Percentiles rank a stretch among this genome's conserved stretches.
phyloP scores from a whole-genome alignment of 768 basidiomycete genomes.

The Zangia roseola region DNA sequence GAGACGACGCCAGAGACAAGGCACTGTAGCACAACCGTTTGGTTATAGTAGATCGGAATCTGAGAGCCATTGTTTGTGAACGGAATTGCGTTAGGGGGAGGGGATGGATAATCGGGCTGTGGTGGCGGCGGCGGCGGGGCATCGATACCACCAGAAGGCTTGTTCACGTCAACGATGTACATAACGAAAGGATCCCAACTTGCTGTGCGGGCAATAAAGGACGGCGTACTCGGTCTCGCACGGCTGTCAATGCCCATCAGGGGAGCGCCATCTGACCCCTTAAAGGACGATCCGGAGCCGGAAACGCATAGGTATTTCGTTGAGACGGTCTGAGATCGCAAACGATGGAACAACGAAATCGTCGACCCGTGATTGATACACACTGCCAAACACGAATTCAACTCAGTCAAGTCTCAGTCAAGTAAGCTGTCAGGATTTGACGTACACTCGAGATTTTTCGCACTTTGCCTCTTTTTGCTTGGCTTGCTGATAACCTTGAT shows the following conservation, averaged over 20 bases:
- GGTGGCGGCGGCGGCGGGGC: conserved; percentile 78
- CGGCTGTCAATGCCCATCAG: conserved; percentile 79
- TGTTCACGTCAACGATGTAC: conserved; percentile 94
- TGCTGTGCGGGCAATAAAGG: conserved; percentile 85
- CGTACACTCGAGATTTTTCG: conserved; percentile 90
- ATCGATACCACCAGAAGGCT: conserved; percentile 74
- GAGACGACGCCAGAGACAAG: conserved; percentile 91
- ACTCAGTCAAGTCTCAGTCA: conserved; percentile 13
- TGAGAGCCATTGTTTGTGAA: conserved; percentile 81
- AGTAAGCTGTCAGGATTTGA: conserved; percentile 18
- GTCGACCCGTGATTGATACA: conserved; percentile 96
- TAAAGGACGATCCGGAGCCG: conserved; percentile 89
- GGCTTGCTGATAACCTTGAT: conserved; percentile 99
- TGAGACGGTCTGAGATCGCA: conserved; percentile 92
- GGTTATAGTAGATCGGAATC: conserved; percentile 94
- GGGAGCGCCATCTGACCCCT: conserved; percentile 88
- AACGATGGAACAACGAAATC: conserved; percentile 92
- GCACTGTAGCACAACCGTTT: conserved; percentile 93
- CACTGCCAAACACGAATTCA: conserved; percentile 46
- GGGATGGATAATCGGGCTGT: conserved; percentile 87
- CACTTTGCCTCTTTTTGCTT: conserved; percentile 93
- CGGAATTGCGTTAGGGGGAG: conserved; percentile 86
- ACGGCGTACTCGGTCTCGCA: conserved; percentile 69
- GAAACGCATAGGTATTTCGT: conserved; percentile 96
- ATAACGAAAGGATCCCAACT: conserved; percentile 96